Percentiles rank a stretch among this genome's conserved stretches.
phyloP scores from a whole-genome alignment of 1,284 basidiomycete genomes.

The Cryptococcus floricola region DNA sequence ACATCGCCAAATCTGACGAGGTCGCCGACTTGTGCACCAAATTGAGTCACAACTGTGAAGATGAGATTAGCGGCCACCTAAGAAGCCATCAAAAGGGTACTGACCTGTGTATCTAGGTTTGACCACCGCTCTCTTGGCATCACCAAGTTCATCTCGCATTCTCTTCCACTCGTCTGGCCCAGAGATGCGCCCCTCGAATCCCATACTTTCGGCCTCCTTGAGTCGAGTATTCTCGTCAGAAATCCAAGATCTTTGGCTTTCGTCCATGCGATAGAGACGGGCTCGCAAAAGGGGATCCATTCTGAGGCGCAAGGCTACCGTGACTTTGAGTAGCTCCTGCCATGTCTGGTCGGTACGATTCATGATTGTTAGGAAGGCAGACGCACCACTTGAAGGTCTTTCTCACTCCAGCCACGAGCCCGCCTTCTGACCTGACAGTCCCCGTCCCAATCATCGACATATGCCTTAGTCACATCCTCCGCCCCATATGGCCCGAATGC shows the following conservation, averaged over 20 bases:
- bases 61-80: neutral
- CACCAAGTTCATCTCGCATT: conserved; percentile 46
- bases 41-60: neutral
- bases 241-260: too few species aligned
- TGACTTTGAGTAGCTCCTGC: too few species aligned
- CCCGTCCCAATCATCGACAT: conserved; percentile 45
- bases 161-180: conserved; percentile 51
- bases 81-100: neutral
- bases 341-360: too few species aligned
- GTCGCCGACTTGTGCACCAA: conserved; percentile 2
- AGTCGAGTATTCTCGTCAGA: conserved; percentile 29
- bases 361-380: neutral
- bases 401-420: conserved; percentile 35
- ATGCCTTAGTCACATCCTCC: conserved; percentile 51
- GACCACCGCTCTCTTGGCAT: neutral
- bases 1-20: conserved; percentile 21
- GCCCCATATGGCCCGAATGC: conserved; percentile 50
- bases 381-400: conserved; percentile 37
- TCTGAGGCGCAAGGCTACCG: too few species aligned
- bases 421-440: conserved; percentile 25
- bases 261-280: too few species aligned
- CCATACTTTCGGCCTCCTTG: conserved; percentile 26
- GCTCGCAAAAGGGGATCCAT: too few species aligned
- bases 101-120: conserved; percentile 17
- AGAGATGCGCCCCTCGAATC: conserved; percentile 43